These are phyloP conservation scores for Scenedesmus sp. DNA, from an alignment of 163 green algal genomes.

Conservation along the genomic window DNA sequence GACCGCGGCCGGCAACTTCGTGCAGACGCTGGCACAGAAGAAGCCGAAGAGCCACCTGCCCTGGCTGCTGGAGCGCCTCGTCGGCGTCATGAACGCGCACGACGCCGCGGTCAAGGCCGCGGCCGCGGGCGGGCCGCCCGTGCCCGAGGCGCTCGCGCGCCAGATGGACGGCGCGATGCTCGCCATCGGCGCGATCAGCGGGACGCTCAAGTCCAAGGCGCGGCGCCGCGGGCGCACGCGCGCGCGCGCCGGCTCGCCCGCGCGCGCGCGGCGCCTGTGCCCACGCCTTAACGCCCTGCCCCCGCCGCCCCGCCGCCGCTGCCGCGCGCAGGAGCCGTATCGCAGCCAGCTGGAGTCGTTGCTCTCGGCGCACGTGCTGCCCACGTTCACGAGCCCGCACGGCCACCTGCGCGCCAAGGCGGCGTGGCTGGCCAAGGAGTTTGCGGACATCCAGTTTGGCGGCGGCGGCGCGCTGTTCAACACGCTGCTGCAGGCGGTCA, in stretches of 20 bases:
- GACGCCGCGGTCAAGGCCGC: slow-evolving; percentile 31
- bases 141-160: slow-evolving; percentile 46
- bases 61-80: slow-evolving; percentile 72
- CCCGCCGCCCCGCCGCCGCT: neutral
- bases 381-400: slow-evolving; percentile 78
- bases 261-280: neutral
- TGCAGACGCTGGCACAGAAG: slow-evolving; percentile 82
- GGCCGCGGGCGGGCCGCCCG: slow-evolving; percentile 3
- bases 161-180: slow-evolving; percentile 93
- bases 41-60: slow-evolving; percentile 79
- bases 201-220: slow-evolving; percentile 79
- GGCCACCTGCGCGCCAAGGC: slow-evolving; percentile 93
- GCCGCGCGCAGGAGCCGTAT: slow-evolving; percentile 75
- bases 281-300: neutral
- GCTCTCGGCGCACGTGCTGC: slow-evolving; percentile 86
- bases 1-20: slow-evolving; percentile 89
- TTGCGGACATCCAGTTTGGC: slow-evolving; percentile 73
- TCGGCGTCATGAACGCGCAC: slow-evolving; percentile 35
- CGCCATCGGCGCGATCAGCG: slow-evolving; percentile 80
- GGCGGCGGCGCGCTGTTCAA: slow-evolving; percentile 74
- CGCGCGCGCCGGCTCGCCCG: too few species aligned
- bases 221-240: neutral
- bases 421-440: slow-evolving; percentile 88
- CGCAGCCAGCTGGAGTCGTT: slow-evolving; percentile 87
- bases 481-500: slow-evolving; percentile 68